Conservation (phyloP, 1,284 basidiomycete genomes). For the Ceratobasidium sp. region DNA sequence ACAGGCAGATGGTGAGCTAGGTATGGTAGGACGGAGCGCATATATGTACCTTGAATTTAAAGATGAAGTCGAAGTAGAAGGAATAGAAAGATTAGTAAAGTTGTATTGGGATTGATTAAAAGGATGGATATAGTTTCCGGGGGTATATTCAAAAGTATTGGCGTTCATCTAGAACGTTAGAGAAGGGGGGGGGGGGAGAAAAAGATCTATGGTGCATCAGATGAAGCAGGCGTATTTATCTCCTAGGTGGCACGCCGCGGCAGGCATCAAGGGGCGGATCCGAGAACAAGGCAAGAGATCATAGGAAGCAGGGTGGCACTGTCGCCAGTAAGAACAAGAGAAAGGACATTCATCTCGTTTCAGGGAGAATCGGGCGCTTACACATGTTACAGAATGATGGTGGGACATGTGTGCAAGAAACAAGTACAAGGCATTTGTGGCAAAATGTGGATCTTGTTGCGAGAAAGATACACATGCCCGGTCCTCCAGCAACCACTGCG, state of each 20-base stretch:
- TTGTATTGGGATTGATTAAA: background rate
- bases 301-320: slow-evolving; percentile 17
- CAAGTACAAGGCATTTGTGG: background rate
- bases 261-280: slow-evolving; percentile 1
- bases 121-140: background rate
- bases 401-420: background rate
- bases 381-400: background rate
- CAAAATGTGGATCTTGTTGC: background rate
- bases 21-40: too few species aligned
- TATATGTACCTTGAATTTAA: too few species aligned
- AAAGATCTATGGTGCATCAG: background rate
- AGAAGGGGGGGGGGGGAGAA: background rate
- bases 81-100: background rate
- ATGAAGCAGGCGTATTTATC: background rate
- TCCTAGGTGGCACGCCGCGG: background rate
- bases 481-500: too few species aligned
- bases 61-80: too few species aligned
- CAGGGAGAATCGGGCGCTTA: background rate
- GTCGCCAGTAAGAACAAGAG: background rate
- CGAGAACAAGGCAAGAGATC: slow-evolving; percentile 3
- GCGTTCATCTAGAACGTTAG: background rate
- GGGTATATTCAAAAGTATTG: background rate
- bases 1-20: too few species aligned
- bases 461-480: background rate
- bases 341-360: background rate